phyloP scores from a whole-genome alignment of 1,284 basidiomycete species.

The Neonothopanus nambi region DNA sequence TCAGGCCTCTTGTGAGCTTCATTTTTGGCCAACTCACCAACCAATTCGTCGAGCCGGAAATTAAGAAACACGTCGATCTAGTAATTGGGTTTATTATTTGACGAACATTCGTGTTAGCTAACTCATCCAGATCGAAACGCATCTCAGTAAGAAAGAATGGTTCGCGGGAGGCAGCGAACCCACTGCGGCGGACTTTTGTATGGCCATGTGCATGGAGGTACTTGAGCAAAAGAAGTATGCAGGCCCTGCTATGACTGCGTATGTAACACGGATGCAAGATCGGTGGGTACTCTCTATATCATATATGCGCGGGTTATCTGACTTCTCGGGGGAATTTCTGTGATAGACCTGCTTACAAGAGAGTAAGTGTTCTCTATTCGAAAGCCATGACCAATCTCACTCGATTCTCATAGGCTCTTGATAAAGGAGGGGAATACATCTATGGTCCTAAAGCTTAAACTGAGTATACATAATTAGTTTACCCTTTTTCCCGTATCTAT shows the following conservation, averaged over 20 bases:
- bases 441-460: constrained; percentile 1
- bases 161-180: constrained; percentile 11
- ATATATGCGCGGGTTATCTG: neutral
- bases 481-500: too few relatives aligned
- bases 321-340: neutral
- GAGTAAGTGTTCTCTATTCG: neutral
- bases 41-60: constrained; percentile 30
- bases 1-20: constrained; percentile 34
- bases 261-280: constrained; percentile 11
- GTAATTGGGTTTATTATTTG: constrained; percentile 24
- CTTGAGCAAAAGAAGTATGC: neutral
- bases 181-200: constrained; percentile 13
- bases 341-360: constrained; percentile 12
- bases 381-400: neutral
- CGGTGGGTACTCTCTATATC: constrained; percentile 1
- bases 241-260: constrained; percentile 2
- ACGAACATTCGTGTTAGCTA: neutral
- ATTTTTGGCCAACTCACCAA: constrained; percentile 30
- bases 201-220: constrained; percentile 5
- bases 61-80: constrained; percentile 31
- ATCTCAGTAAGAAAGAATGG: constrained; percentile 11
- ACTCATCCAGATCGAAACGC: constrained; percentile 7
- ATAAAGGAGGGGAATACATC: constrained; percentile 12
- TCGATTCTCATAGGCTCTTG: constrained; percentile 6
- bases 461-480: neutral